These are phyloP conservation scores for Solanum microdontum DNA, from an alignment of 257 asterid genomes.

Conservation along the genomic window DNA sequence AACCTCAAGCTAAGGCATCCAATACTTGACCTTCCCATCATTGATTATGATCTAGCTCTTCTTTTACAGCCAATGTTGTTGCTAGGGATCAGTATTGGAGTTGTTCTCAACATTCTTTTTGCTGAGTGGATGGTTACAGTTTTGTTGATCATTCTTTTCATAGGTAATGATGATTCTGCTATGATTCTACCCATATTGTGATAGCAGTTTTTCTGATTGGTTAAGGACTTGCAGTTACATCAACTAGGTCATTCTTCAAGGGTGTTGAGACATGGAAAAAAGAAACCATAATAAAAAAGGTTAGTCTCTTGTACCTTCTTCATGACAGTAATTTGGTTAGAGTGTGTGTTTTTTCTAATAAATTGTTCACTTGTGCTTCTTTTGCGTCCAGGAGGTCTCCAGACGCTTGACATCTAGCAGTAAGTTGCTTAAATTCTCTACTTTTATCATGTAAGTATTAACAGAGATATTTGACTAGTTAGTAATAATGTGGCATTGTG, in stretches of 20 bases:
- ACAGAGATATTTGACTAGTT: neutral
- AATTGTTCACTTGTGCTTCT: neutral
- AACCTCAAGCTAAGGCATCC: conserved; percentile 56
- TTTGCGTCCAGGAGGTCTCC: conserved; percentile 30
- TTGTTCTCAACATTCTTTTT: conserved; percentile 42
- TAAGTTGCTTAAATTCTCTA: conserved; percentile 14
- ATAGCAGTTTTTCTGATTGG: neutral
- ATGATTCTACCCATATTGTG: neutral
- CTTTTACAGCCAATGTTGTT: conserved; percentile 60
- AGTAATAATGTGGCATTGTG: neutral
- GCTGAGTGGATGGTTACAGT: conserved; percentile 64
- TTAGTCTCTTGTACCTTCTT: neutral
- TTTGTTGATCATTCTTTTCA: conserved; percentile 44
- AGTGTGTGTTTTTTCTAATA: neutral
- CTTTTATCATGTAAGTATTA: neutral
- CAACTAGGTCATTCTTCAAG: conserved; percentile 46
- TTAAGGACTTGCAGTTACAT: conserved; percentile 9
- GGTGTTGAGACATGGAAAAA: conserved; percentile 57
- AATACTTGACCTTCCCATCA: conserved; percentile 43
- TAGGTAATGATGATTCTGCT: conserved; percentile 18
- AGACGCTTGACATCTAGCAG: conserved; percentile 22
- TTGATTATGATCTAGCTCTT: conserved; percentile 53
- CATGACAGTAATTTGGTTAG: neutral
- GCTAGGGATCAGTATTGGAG: conserved; percentile 57
- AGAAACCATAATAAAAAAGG: conserved; percentile 43